Evolutionary conservation across 2,329 filamentous ascomycete species (phyloP), one percentile per base, ranked within the genome.

Genomic region (Aspergillus fumigatiaffinis): DNA sequence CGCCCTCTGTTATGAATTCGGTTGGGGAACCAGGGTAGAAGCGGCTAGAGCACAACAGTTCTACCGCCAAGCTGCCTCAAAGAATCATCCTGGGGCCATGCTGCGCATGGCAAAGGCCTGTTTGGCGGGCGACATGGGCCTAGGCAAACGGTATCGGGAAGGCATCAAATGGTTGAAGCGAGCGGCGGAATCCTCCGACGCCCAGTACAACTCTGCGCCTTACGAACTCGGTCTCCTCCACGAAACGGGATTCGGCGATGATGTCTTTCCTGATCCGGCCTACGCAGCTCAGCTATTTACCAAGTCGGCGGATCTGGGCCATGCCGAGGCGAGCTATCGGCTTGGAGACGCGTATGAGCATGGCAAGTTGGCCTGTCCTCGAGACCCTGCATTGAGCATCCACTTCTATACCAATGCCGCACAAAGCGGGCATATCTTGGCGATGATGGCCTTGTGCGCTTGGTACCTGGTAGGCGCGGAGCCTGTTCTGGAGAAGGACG

Each of bases 321-420:
- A 99, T 68, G 79, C 89, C 2, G 89, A 96, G 64, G 92, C 94
- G 29, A 91, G 88, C 68, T 92, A 87, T 74, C 85, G 91, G 53
- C 86, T 99, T 77, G 94, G 94, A n/a, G 91, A 97, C 71, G 92
- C 93, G 0, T 99, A 99, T 71, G 94, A 99, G 76, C 91, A 96
- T 69, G 94, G 94, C 14, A 85, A 87, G 61, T 81, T 97, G 56
- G 87, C 84, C 63, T 99, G 94, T 69, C 94, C 94, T 1, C 86
- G 87, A 53, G 94, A 99, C 72, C 91, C 94, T 1, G 91, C 92
- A 1, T 80, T 99, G 53, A 97, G 92, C 63, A 92, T 99, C 9
- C 94, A 99, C 73, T 99, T 97, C 71, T 99, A 99, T 77, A 99
- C 93, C 1, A 88, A 87, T 26, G 93, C 94, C 12, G 94, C 94